Conservation (phyloP, 345 rosid species). For the Boechera divaricarpa region DNA sequence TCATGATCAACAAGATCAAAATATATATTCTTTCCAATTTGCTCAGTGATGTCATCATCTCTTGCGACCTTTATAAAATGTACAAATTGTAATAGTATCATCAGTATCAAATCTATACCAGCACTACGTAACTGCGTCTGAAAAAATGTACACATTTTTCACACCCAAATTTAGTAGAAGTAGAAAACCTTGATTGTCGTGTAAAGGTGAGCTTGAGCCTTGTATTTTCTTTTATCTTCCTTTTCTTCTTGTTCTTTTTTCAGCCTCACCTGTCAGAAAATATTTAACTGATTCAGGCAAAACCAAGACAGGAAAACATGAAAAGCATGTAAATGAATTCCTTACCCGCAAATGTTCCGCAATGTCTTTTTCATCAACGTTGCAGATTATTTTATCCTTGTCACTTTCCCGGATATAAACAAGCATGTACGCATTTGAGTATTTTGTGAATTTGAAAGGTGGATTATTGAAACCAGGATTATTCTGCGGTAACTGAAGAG, state of each 20-base stretch:
- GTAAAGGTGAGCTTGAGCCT: conserved; percentile 94
- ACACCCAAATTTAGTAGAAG: conserved; percentile 19
- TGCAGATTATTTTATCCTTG: conserved; percentile 92
- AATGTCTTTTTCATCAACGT: conserved; percentile 97
- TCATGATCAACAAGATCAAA: conserved; percentile 99
- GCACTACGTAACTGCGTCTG: background rate
- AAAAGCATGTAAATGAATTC: conserved; percentile 12
- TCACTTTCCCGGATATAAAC: conserved; percentile 96
- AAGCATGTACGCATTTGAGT: conserved; percentile 98
- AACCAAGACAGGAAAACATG: conserved; percentile 7
- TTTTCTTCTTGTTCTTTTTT: conserved; percentile 97
- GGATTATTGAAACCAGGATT: conserved; percentile 94
- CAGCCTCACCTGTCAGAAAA: conserved; percentile 72
- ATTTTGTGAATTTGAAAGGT: conserved; percentile 95
- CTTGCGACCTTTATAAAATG: conserved; percentile 58
- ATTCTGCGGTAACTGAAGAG: conserved; percentile 77
- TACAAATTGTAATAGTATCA: conserved; percentile 37
- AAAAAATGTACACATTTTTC: conserved; percentile 7
- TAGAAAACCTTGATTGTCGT: conserved; percentile 83
- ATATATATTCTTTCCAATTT: conserved; percentile 90
- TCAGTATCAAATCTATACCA: conserved; percentile 23
- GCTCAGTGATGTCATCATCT: conserved; percentile 83
- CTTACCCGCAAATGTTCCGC: conserved; percentile 96
- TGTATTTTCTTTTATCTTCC: conserved; percentile 82
- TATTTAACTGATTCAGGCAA: conserved; percentile 30